Base-by-base conservation (phyloP, 2,329 filamentous ascomycete genomes). In the Arthroderma sp. region DNA sequence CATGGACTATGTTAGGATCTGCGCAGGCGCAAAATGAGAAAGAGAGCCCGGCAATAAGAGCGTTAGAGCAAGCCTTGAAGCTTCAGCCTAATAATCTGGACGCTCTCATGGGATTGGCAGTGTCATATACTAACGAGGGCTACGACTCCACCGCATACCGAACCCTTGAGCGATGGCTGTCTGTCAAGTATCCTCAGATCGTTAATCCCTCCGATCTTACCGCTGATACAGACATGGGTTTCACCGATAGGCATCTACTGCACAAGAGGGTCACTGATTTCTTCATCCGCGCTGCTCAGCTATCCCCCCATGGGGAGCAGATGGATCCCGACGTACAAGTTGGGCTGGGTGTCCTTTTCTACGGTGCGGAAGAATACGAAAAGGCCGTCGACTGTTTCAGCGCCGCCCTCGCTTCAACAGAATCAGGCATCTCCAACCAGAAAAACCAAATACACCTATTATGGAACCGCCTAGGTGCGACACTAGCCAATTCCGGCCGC, bases 291-390 rank as follows among this genome's bases (percentile, higher is more conserved):
- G 91, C 91, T 0, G 91, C 91, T 0, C 88, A 94, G 57, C 77
- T 95, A 40, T 91, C 85, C 29, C 91, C 91, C 0, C 81, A 85
- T 40, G 91, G 89, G 49, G 85, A 87, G 57, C 85, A 91, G 57
- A 96, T 98, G 84, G 93, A 98, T 58, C 91, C 91, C 0, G 91
- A 98, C 61, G 91, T 98, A 5, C 93, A 98, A 66, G 91, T 98
- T 47, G 91, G 91, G 1, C 74, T 98, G 1, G 93, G 93, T 32
- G 91, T 98, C 4, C 76, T 98, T 10, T 96, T 98, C 70, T 98
- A 98, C 66, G 91, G 89, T 42, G 87, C 85, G 29, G 91, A 98
- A 65, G 89, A 96, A 60, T 96, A 95, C 69, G 85, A 91, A 61
- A 98, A 98, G 69, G 91, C 91, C 0, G 89, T 98, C 33, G 91